Conservation (phyloP, 2,329 filamentous ascomycete genomes). For the Amylocarpus encephaloides region DNA sequence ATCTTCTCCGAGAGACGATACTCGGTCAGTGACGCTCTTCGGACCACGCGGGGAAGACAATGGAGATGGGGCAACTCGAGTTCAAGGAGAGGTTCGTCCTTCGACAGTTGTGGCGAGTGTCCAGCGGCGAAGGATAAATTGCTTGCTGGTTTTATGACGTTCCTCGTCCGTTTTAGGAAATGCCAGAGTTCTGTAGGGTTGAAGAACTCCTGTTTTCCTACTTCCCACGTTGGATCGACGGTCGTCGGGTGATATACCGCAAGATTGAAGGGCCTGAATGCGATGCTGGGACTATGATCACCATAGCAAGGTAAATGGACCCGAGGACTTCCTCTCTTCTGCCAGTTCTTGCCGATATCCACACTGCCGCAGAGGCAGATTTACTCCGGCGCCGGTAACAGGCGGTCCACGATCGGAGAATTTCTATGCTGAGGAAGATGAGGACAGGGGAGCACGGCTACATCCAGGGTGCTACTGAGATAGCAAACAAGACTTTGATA, state of each 20-base stretch:
- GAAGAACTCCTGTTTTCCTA: conserved; percentile 23
- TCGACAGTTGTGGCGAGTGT: conserved; percentile 24
- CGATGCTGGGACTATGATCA: conserved; percentile 28
- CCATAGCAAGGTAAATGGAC: conserved; percentile 27
- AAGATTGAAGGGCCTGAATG: conserved; percentile 27
- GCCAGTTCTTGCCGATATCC: conserved; percentile 15
- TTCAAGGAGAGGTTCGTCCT: conserved; percentile 22
- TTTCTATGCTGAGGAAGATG: conserved; percentile 18
- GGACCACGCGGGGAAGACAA: conserved; percentile 22
- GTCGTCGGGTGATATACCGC: conserved; percentile 27
- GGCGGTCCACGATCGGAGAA: conserved; percentile 18
- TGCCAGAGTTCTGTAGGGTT: conserved; percentile 18
- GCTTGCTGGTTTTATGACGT: conserved; percentile 28
- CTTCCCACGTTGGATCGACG: conserved; percentile 30
- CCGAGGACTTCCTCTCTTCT: conserved; percentile 27
- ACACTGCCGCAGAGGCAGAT: conserved; percentile 11
- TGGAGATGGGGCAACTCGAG: conserved; percentile 20
- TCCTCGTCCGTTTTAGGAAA: conserved; percentile 24
- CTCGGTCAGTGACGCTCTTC: conserved; percentile 16
- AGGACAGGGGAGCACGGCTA: conserved; percentile 25
- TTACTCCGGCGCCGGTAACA: conserved; percentile 20
- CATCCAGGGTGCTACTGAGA: conserved; percentile 15
- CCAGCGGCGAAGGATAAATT: conserved; percentile 29
- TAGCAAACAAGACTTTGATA: conserved; percentile 17
- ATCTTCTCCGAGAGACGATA: conserved; percentile 20